Percentiles rank a stretch among this genome's conserved stretches.
Conservation (phyloP, 345 rosid genomes). For the Angophora floribunda region DNA sequence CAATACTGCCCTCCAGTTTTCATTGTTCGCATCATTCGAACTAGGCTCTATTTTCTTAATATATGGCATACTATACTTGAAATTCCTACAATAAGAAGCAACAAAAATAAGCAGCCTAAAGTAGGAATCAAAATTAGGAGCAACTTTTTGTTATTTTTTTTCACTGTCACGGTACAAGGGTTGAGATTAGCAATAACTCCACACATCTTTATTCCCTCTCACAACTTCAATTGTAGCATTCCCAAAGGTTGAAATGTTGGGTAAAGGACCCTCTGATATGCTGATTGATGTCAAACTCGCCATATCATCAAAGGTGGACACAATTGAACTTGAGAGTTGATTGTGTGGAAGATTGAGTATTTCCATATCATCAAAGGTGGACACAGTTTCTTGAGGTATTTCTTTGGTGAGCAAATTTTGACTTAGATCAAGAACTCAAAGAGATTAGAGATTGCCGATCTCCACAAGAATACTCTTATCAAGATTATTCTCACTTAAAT, state of each 20-base stretch:
- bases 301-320: neutral
- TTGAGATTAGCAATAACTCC: neutral
- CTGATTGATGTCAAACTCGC: neutral
- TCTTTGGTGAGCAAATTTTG: neutral
- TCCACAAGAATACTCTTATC: conserved; percentile 1
- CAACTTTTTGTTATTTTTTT: neutral
- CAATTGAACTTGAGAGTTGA: conserved; percentile 12
- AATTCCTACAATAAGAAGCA: neutral
- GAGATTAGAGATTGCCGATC: neutral
- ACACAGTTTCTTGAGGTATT: neutral
- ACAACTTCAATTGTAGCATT: neutral
- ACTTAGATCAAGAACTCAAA: neutral
- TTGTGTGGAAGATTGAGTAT: neutral
- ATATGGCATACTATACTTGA: neutral
- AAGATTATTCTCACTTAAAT: conserved; percentile 16
- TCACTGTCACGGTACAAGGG: neutral
- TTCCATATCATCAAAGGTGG: too few species aligned
- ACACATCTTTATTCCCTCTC: conserved; percentile 3
- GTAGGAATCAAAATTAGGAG: neutral
- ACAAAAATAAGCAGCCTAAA: neutral
- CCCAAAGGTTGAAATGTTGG: conserved; percentile 6
- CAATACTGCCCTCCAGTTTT: neutral
- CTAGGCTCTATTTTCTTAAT: neutral
- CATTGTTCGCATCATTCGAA: neutral
- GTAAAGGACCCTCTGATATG: conserved; percentile 19